Conservation (phyloP, 2,329 filamentous ascomycete genomes). For the Cladophialophora yegresii region DNA sequence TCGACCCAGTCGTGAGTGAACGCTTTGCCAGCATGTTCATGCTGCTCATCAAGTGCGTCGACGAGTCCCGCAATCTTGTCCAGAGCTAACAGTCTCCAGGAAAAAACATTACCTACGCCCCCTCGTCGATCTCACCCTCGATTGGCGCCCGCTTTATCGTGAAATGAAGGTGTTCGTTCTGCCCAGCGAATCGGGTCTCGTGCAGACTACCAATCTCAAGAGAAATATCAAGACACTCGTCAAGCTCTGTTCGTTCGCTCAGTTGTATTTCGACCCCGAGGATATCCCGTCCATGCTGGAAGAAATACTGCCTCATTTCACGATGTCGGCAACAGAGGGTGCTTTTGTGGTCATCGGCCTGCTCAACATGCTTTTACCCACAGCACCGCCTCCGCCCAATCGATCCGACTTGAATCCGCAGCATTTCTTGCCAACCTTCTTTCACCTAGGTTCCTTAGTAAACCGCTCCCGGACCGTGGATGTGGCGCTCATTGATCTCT, state of each 20-base stretch:
- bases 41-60: conserved; percentile 79
- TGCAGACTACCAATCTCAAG: conserved; percentile 64
- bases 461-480: conserved; percentile 87
- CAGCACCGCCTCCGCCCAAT: conserved; percentile 70
- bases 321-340: conserved; percentile 85
- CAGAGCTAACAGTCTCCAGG: conserved; percentile 52
- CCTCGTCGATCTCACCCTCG: conserved; percentile 81
- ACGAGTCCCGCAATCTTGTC: not conserved
- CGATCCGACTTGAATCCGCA: conserved; percentile 78
- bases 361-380: conserved; percentile 85
- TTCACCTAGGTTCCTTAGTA: conserved; percentile 93
- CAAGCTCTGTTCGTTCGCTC: conserved; percentile 86
- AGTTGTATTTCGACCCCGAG: conserved; percentile 87
- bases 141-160: conserved; percentile 91
- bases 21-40: conserved; percentile 97
- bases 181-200: conserved; percentile 72
- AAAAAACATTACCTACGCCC: conserved; percentile 95
- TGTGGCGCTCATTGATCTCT: conserved; percentile 81
- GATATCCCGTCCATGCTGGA: conserved; percentile 81
- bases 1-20: conserved; percentile 79
- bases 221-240: conserved; percentile 72
- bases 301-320: conserved; percentile 83
- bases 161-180: conserved; percentile 89
- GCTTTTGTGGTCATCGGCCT: conserved; percentile 90
- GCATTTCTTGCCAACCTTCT: conserved; percentile 87